These are phyloP conservation scores for Pseudocercospora crystallina DNA, from an alignment of 2,329 filamentous ascomycete species.

Conservation along the genomic window DNA sequence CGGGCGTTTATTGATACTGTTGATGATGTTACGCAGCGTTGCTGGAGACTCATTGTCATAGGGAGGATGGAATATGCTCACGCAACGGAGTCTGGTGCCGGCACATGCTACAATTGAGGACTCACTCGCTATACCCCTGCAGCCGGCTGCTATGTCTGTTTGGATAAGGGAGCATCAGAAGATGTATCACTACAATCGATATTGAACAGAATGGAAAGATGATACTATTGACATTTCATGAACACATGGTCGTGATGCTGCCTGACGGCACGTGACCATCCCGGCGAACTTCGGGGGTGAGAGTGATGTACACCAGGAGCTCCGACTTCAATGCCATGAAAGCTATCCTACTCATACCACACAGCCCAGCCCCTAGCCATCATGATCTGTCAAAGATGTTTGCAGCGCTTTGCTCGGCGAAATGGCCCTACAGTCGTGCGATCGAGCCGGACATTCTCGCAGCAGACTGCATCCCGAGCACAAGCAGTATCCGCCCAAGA, in stretches of 20 bases:
- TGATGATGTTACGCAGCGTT: constrained; percentile 9
- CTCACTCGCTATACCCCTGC: not conserved
- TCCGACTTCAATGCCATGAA: too few relatives aligned
- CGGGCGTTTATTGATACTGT: not conserved
- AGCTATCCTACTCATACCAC: not conserved
- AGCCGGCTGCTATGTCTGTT: too few relatives aligned
- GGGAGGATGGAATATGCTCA: constrained; percentile 1
- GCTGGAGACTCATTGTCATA: not conserved
- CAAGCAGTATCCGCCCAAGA: constrained; percentile 31
- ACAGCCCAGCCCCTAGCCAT: not conserved
- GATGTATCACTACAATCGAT: constrained; percentile 3
- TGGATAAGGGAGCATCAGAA: not conserved
- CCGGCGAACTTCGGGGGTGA: too few relatives aligned
- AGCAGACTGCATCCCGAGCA: constrained; percentile 13
- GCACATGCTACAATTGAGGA: too few relatives aligned
- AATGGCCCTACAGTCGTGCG: constrained; percentile 3
- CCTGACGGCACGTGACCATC: too few relatives aligned
- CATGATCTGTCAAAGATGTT: constrained; percentile 36
- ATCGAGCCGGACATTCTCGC: constrained; percentile 18
- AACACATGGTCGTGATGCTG: too few relatives aligned
- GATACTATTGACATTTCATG: too few relatives aligned
- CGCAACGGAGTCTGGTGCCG: not conserved
- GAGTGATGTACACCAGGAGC: too few relatives aligned
- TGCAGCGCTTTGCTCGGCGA: constrained; percentile 26
- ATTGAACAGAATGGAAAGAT: constrained; percentile 3